Base-by-base conservation (phyloP, 1,284 basidiomycete genomes). In the Leccinum pachyderme region DNA sequence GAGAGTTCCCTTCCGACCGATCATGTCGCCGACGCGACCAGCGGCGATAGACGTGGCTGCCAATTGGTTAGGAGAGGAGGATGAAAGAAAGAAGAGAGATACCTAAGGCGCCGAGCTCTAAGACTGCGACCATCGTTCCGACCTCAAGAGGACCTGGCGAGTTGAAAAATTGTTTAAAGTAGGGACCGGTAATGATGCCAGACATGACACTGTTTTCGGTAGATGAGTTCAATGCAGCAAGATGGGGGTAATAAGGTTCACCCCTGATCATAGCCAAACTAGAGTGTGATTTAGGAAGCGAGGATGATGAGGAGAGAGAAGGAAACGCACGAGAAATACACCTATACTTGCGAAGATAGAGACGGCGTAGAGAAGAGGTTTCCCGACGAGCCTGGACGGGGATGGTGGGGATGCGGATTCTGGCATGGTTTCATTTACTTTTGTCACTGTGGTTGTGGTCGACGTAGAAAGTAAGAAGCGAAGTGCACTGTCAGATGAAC, bases 181-280 rank as follows among this genome's bases (percentile, higher is more conserved):
- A 85, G 27, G 93, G 93, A 0, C 93, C 92, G 22, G 95, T 98
- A 72, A 98, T 96, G 65, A 97, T 87, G 31, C 93, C 93, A 61
- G 87, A 91, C 88, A 92, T 92, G 68, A 92, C 89, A 57, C 89
- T 65, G 11, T 37, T 88, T 63, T 25, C n/a, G 46, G 22, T 27
- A 46, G 31, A 70, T 75, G 70, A 75, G 74, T 49, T 66, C 65
- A 35, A 54, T 64, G 47, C 2, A 35, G 3, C 27, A 43, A 47
- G 52, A 37, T 7, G 27, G 43, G 49, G 49, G 51, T 4, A 6
- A 32, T 6, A 47, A 32, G 2, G 49, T 49, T 60, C 68, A 93
- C 92, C 93, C 93, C 81, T 95, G 93, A 73, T 95, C 92, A 81
- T 93, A 94, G 59, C 93, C 93, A 73, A 94, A 95, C 91, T 86